Evolutionary conservation across 495 filamentous ascomycete genomes (phyloP).

Genomic region (Xylaria flabelliformis): DNA sequence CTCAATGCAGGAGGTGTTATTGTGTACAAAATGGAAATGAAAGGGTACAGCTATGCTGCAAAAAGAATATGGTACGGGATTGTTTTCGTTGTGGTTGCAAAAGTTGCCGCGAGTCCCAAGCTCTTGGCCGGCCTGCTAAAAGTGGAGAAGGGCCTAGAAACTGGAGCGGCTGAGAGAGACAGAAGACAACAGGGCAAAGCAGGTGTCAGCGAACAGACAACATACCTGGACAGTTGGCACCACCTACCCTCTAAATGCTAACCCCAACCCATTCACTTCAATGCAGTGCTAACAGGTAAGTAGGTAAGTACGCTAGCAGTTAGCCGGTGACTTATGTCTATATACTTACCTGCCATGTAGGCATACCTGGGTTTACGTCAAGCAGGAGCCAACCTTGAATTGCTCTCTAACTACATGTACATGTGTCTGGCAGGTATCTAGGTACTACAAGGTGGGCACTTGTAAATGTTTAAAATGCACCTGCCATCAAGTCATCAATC

Average conservation of each 20-base stretch:
- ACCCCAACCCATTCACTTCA: too few species aligned
- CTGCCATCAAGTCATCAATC: neutral
- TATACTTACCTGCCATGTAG: too few species aligned
- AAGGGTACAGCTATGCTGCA: slow-evolving; percentile 30
- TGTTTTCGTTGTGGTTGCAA: slow-evolving; percentile 39
- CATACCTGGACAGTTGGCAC: slow-evolving; percentile 6
- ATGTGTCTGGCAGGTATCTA: too few species aligned
- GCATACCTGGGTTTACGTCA: too few species aligned
- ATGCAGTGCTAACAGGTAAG: too few species aligned
- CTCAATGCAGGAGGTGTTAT: slow-evolving; percentile 11
- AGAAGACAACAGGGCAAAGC: neutral
- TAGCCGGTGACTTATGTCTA: too few species aligned
- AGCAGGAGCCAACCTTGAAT: neutral
- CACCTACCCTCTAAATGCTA: neutral
- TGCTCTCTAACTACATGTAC: too few species aligned
- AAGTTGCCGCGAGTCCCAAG: slow-evolving; percentile 41
- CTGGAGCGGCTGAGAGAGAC: slow-evolving; percentile 21
- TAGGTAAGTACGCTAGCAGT: too few species aligned
- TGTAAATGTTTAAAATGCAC: neutral
- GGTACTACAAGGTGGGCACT: too few species aligned
- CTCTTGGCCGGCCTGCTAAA: slow-evolving; percentile 39
- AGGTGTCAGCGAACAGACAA: slow-evolving; percentile 16
- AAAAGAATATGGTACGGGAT: slow-evolving; percentile 20
- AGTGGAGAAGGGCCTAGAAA: slow-evolving; percentile 33
- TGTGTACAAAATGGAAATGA: slow-evolving; percentile 23